phyloP scores from a whole-genome alignment of 306 rosid genomes.

The Coriaria nepalensis region DNA sequence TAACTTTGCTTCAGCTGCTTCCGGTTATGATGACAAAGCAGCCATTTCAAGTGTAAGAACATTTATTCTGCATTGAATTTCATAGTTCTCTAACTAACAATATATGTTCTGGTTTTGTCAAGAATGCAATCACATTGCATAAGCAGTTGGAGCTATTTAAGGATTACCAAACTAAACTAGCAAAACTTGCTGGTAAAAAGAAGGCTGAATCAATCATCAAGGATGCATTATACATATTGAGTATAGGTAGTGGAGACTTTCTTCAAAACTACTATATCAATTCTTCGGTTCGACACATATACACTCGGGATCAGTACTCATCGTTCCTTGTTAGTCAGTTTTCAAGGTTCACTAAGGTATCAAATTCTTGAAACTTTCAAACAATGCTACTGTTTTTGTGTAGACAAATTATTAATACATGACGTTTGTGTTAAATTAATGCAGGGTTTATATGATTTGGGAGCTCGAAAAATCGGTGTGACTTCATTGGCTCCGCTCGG shows the following conservation, averaged over 20 bases:
- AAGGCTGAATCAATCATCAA: slow-evolving; percentile 60
- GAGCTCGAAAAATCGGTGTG: slow-evolving; percentile 88
- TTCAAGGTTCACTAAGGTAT: slow-evolving; percentile 53
- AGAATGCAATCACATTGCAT: slow-evolving; percentile 80
- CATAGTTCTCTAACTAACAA: background rate
- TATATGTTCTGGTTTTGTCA: slow-evolving; percentile 3
- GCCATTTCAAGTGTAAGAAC: slow-evolving; percentile 39
- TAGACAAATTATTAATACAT: no score
- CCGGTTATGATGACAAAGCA: slow-evolving; percentile 84
- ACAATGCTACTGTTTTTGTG: no score
- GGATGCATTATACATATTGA: slow-evolving; percentile 51
- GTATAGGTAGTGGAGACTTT: slow-evolving; percentile 75
- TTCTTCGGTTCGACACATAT: slow-evolving; percentile 35
- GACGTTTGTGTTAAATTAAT: no score
- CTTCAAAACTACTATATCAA: slow-evolving; percentile 76
- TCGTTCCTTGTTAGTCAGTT: slow-evolving; percentile 37
- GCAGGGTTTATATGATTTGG: slow-evolving; percentile 62
- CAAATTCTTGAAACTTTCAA: background rate
- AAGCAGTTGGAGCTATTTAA: slow-evolving; percentile 51
- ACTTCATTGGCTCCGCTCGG: slow-evolving; percentile 97
- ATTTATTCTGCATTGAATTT: background rate
- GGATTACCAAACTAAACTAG: slow-evolving; percentile 73
- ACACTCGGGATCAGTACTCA: slow-evolving; percentile 59
- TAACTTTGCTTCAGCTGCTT: slow-evolving; percentile 91
- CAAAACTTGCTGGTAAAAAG: slow-evolving; percentile 47